Conservation (phyloP, 805 yeast genomes). For the Kuraishia capsulata region DNA sequence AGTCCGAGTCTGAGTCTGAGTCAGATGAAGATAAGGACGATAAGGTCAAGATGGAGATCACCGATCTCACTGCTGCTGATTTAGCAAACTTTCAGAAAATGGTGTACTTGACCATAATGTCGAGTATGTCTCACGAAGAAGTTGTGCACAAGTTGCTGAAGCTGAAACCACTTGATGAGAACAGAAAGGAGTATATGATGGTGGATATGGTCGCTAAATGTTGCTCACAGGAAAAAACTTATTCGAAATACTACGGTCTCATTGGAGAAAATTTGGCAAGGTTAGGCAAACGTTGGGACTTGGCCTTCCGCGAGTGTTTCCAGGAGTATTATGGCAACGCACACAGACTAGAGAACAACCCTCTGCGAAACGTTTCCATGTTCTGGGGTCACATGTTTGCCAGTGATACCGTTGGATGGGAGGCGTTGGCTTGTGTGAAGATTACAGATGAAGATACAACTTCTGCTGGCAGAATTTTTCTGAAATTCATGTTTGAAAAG, state of each 20-base stretch:
- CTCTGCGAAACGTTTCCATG: constrained; percentile 70
- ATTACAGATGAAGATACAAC: constrained; percentile 67
- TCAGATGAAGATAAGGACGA: constrained; percentile 13
- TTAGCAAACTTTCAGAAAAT: constrained; percentile 60
- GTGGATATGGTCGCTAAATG: constrained; percentile 71
- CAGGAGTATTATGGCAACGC: constrained; percentile 43
- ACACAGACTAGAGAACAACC: constrained; percentile 63
- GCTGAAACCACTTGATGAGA: constrained; percentile 29
- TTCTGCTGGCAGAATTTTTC: constrained; percentile 72
- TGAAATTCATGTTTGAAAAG: constrained; percentile 75
- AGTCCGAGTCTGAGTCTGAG: constrained; percentile 14
- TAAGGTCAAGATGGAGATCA: constrained; percentile 23
- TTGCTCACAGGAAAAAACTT: constrained; percentile 79
- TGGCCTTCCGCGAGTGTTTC: constrained; percentile 44
- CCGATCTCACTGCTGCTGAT: constrained; percentile 64
- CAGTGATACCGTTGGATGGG: constrained; percentile 59
- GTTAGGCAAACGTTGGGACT: constrained; percentile 46
- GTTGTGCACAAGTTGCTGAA: constrained; percentile 78
- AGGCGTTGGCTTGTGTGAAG: constrained; percentile 40
- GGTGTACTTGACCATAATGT: constrained; percentile 77
- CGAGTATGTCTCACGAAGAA: constrained; percentile 87
- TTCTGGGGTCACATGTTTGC: constrained; percentile 83
- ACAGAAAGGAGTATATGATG: constrained; percentile 38
- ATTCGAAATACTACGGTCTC: constrained; percentile 77
- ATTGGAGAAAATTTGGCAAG: constrained; percentile 59